These are phyloP conservation scores for Aquilaria yunnanensis DNA, from an alignment of 345 rosid genomes.

Conservation along the genomic window DNA sequence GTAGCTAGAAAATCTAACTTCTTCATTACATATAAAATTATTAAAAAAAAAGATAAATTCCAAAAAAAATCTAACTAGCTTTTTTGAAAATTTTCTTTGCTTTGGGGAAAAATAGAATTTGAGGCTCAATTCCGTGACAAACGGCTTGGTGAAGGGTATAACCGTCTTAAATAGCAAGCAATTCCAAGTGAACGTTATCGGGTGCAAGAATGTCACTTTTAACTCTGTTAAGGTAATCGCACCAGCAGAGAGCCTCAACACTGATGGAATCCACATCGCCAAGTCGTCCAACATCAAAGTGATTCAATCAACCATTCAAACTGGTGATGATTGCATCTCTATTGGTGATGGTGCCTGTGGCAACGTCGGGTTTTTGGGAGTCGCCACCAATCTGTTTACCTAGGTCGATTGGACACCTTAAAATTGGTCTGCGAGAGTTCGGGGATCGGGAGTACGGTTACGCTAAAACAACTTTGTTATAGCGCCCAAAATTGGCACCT, in stretches of 20 bases:
- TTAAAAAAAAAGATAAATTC: too few species aligned
- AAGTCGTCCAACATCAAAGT: constrained; percentile 13
- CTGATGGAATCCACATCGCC: constrained; percentile 24
- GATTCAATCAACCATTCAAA: constrained; percentile 4
- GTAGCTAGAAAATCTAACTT: too few species aligned
- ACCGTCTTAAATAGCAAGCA: constrained; percentile 19
- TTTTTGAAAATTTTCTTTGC: too few species aligned
- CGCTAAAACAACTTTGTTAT: too few species aligned
- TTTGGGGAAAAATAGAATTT: constrained; percentile 8
- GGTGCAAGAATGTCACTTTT: constrained; percentile 18
- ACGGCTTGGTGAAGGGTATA: constrained; percentile 4
- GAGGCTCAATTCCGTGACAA: constrained; percentile 12
- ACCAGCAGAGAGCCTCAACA: constrained; percentile 6
- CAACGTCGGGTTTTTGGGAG: too few species aligned
- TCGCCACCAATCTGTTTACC: too few species aligned
- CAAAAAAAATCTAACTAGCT: too few species aligned
- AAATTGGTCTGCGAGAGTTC: too few species aligned
- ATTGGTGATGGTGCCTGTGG: constrained; percentile 25
- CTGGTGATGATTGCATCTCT: constrained; percentile 26
- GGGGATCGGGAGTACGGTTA: too few species aligned
- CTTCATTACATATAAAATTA: too few species aligned
- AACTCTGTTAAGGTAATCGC: constrained; percentile 8
- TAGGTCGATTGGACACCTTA: too few species aligned
- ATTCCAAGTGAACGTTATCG: constrained; percentile 17
- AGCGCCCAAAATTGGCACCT: too few species aligned